These are phyloP conservation scores for Larix sibirica DNA, from an alignment of 83 land plant genomes.

Conservation along the genomic window DNA sequence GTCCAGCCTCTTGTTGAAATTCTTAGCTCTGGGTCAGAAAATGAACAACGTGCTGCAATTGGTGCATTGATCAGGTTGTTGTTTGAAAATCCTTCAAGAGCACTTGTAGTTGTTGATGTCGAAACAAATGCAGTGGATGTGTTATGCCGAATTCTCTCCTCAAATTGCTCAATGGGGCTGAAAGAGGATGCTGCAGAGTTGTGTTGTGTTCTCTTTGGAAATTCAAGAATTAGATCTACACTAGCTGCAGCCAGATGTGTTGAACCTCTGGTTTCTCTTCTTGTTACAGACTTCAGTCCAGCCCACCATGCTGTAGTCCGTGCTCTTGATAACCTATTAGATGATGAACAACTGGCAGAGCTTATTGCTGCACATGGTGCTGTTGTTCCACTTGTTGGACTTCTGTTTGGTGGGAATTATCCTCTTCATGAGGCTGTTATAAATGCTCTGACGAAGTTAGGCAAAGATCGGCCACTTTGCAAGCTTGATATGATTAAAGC, in stretches of 20 bases:
- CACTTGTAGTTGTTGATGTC: constrained; percentile 88
- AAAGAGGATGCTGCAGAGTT: constrained; percentile 95
- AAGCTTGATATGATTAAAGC: constrained; percentile 97
- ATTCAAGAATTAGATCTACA: constrained; percentile 84
- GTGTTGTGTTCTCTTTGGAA: constrained; percentile 82
- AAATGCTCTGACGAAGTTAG: constrained; percentile 83
- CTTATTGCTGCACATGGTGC: constrained; percentile 97
- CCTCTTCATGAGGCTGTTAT: constrained; percentile 79
- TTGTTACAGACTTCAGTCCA: constrained; percentile 65
- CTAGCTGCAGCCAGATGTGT: constrained; percentile 91
- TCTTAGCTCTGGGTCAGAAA: constrained; percentile 84
- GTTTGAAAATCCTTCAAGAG: constrained; percentile 80
- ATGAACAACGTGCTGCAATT: constrained; percentile 94
- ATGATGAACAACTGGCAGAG: constrained; percentile 96
- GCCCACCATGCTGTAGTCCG: constrained; percentile 90
- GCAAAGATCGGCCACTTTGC: constrained; percentile 89
- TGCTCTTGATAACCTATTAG: constrained; percentile 86
- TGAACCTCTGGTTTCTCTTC: constrained; percentile 85
- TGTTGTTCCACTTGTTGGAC: constrained; percentile 89
- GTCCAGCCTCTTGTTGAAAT: constrained; percentile 92
- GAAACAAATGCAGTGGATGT: constrained; percentile 96
- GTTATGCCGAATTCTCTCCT: constrained; percentile 81
- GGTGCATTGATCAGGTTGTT: constrained; percentile 79
- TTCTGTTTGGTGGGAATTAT: constrained; percentile 78
- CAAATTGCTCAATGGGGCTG: constrained; percentile 83